Conservation (phyloP, 495 filamentous ascomycete genomes). For the Podospora pseudoanserina region DNA sequence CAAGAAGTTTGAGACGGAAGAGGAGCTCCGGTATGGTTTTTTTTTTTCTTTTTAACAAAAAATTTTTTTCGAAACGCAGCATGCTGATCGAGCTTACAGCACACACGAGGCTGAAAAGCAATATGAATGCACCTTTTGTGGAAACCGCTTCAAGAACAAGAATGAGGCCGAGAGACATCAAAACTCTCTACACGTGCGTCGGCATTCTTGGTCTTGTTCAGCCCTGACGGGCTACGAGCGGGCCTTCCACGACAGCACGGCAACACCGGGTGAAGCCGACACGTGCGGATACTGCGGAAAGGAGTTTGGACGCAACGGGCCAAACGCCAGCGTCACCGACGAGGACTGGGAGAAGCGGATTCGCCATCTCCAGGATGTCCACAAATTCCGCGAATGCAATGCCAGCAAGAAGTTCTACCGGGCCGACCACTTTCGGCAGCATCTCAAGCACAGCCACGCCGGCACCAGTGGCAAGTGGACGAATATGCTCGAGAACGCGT, state of each 20-base stretch:
- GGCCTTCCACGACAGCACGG: conserved; percentile 79
- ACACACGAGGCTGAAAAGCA: conserved; percentile 91
- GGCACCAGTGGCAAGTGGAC: conserved; percentile 99
- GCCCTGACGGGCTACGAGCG: conserved; percentile 71
- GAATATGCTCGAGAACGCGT: conserved; percentile 93
- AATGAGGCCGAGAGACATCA: conserved; percentile 98
- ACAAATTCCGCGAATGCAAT: conserved; percentile 98
- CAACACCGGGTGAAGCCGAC: conserved; percentile 59
- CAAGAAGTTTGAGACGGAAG: conserved; percentile 87
- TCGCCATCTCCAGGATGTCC: conserved; percentile 80
- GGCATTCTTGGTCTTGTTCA: conserved; percentile 97
- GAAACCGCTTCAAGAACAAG: conserved; percentile 98
- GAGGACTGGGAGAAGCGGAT: conserved; percentile 80
- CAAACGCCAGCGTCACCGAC: conserved; percentile 36
- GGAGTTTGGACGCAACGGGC: conserved; percentile 71
- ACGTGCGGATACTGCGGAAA: conserved; percentile 95
- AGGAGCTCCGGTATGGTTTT: conserved; percentile 77
- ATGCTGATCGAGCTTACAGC: conserved; percentile 33
- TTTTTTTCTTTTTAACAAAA: conserved; percentile 15
- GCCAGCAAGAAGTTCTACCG: conserved; percentile 97
- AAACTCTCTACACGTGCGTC: conserved; percentile 89
- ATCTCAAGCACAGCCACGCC: conserved; percentile 95
- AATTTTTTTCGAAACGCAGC: too few relatives aligned
- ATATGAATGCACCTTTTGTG: conserved; percentile 86
- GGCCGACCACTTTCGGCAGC: conserved; percentile 96